phyloP scores from a whole-genome alignment of 306 rosid species.

The Luffa acutangula region DNA sequence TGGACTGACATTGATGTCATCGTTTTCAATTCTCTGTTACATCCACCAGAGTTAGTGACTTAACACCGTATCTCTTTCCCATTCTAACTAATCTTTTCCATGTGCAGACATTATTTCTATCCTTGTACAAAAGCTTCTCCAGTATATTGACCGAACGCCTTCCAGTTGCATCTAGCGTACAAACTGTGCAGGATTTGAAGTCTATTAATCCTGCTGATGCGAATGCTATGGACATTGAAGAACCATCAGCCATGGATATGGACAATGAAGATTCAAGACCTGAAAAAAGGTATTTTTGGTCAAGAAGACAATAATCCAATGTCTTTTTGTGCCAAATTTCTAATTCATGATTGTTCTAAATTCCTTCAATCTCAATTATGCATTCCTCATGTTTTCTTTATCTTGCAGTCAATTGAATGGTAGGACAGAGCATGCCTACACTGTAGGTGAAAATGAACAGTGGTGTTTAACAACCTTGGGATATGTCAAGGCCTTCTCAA shows the following conservation, averaged over 20 bases:
- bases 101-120: slow-evolving; percentile 63
- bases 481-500: slow-evolving; percentile 88
- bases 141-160: slow-evolving; percentile 67
- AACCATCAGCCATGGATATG: slow-evolving; percentile 69
- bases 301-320: background rate
- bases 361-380: background rate
- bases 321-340: background rate
- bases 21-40: background rate
- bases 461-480: slow-evolving; percentile 93
- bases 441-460: slow-evolving; percentile 85
- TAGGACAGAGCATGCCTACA: slow-evolving; percentile 34
- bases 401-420: slow-evolving; percentile 69
- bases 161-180: slow-evolving; percentile 51
- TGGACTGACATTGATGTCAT: background rate
- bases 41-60: background rate
- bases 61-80: too few species aligned
- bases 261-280: slow-evolving; percentile 60
- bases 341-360: background rate
- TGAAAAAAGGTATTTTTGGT: slow-evolving; percentile 45
- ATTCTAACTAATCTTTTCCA: slow-evolving; percentile 2
- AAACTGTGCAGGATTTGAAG: slow-evolving; percentile 56
- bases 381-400: slow-evolving; percentile 3
- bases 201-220: slow-evolving; percentile 40
- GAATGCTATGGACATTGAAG: slow-evolving; percentile 66
- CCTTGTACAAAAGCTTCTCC: slow-evolving; percentile 66